phyloP scores from a whole-genome alignment of 495 filamentous ascomycete species.

The Xylaria intraflava region DNA sequence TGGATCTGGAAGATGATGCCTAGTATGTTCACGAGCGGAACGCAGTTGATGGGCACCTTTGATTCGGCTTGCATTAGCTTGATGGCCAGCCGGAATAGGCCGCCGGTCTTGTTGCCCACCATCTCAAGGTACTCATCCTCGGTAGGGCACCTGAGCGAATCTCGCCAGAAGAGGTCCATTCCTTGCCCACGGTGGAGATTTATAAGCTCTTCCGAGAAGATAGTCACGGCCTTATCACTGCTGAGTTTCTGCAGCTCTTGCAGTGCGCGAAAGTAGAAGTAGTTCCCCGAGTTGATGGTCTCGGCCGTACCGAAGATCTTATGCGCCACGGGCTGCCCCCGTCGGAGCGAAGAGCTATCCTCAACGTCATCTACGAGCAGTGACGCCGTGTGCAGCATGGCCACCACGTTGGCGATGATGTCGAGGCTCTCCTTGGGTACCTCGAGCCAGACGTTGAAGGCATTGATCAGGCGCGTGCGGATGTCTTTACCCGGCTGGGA shows the following conservation, averaged over 20 bases:
- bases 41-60: constrained; percentile 57
- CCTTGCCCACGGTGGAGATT: constrained; percentile 95
- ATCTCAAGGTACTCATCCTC: constrained; percentile 98
- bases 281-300: constrained; percentile 96
- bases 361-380: constrained; percentile 91
- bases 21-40: constrained; percentile 80
- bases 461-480: constrained; percentile 72
- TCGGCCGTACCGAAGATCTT: constrained; percentile 92
- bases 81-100: constrained; percentile 87
- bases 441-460: constrained; percentile 85
- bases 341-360: constrained; percentile 74
- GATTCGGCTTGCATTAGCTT: constrained; percentile 96
- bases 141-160: constrained; percentile 84
- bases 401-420: constrained; percentile 80
- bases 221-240: constrained; percentile 63
- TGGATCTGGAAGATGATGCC: constrained; percentile 94
- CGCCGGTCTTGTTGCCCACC: constrained; percentile 97
- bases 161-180: constrained; percentile 97
- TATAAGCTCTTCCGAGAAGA: constrained; percentile 83
- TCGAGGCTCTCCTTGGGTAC: constrained; percentile 71
- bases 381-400: constrained; percentile 91
- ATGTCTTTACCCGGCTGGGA: constrained; percentile 89
- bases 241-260: constrained; percentile 71
- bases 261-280: constrained; percentile 88
- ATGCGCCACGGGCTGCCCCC: constrained; percentile 88